phyloP scores from a whole-genome alignment of 495 filamentous ascomycete genomes.

The Opeltia flavorubescens region DNA sequence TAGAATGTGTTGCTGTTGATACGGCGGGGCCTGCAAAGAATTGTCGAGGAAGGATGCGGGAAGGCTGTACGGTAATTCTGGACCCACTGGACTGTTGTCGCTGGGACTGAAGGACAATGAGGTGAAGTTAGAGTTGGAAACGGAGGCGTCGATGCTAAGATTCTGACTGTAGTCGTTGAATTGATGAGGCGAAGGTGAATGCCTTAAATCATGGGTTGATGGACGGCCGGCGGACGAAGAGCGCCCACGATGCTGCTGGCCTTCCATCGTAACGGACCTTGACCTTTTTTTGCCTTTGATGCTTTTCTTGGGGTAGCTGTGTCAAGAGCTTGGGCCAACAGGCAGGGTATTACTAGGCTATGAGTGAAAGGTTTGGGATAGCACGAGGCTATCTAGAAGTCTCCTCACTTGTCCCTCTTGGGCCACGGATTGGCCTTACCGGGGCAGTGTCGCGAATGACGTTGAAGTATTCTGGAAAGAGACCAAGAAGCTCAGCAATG shows the following conservation, averaged over 20 bases:
- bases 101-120: slow-evolving; percentile 9
- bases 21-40: slow-evolving; percentile 5
- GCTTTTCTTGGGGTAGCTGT: slow-evolving; percentile 5
- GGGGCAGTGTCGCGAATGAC: slow-evolving; percentile 10
- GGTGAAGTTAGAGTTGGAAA: slow-evolving; percentile 8
- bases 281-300: background rate
- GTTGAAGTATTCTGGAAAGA: slow-evolving; percentile 1
- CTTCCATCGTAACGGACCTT: slow-evolving; percentile 10
- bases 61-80: slow-evolving; percentile 9
- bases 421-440: background rate
- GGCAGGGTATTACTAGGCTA: slow-evolving; percentile 9
- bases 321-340: slow-evolving; percentile 8
- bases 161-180: slow-evolving; percentile 7
- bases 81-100: slow-evolving; percentile 4
- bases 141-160: slow-evolving; percentile 5
- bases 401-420: background rate
- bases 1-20: slow-evolving; percentile 8
- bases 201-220: slow-evolving; percentile 14
- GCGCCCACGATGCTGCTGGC: slow-evolving; percentile 11
- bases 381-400: slow-evolving; percentile 7
- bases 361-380: slow-evolving; percentile 3
- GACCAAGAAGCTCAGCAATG: slow-evolving; percentile 10
- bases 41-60: slow-evolving; percentile 12
- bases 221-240: slow-evolving; percentile 14
- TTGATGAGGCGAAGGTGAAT: slow-evolving; percentile 16